Conservation (phyloP, 2,329 filamentous ascomycete species). For the Fusarium sp. region DNA sequence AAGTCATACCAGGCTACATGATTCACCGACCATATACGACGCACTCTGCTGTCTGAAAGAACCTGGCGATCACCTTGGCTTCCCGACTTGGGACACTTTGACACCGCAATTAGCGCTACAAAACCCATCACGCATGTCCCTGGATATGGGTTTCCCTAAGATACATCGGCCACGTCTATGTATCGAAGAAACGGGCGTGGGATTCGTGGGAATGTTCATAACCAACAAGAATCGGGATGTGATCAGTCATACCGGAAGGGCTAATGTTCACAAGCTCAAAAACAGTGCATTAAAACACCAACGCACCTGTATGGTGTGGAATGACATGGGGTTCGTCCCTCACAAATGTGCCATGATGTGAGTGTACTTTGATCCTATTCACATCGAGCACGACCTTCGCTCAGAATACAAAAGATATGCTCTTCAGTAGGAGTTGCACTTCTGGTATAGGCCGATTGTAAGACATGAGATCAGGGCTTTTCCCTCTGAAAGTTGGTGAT, state of each 20-base stretch:
- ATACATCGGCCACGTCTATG: background rate
- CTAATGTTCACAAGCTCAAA: accelerated
- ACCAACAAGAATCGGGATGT: background rate
- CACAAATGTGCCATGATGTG: accelerated
- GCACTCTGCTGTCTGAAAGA: background rate
- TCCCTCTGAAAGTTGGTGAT: background rate
- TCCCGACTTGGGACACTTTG: background rate
- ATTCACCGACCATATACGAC: background rate
- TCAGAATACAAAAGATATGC: background rate
- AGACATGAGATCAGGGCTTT: background rate
- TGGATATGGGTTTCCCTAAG: constrained; percentile 3
- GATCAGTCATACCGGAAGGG: too few species aligned
- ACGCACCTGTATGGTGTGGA: background rate
- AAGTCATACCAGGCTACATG: accelerated
- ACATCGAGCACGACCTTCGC: accelerated
- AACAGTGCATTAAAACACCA: background rate
- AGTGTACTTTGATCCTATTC: background rate
- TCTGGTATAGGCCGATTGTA: background rate
- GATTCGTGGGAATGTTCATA: background rate
- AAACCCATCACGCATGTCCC: too few species aligned
- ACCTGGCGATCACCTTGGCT: accelerated
- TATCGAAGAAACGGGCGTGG: accelerated
- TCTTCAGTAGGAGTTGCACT: background rate
- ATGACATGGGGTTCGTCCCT: background rate
- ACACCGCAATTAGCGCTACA: too few species aligned